Percentiles rank a stretch among this genome's conserved stretches.
Conservation (phyloP, 2,329 filamentous ascomycete genomes). For the Berkeleyomyces rouxiae region DNA sequence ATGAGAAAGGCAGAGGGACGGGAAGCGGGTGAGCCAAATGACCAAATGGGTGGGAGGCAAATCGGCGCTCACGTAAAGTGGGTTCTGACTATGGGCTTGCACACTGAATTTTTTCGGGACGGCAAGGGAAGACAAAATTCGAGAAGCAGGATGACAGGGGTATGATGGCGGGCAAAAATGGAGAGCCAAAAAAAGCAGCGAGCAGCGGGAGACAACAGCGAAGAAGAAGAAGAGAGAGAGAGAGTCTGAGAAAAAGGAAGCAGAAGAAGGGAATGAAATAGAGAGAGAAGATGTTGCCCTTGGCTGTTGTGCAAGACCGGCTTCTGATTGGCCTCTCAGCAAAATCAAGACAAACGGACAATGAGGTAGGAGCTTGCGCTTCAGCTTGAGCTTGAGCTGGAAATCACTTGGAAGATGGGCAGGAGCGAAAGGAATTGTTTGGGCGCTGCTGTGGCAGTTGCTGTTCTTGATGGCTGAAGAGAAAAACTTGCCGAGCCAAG, state of each 20-base stretch:
- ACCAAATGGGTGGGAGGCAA: slow-evolving; percentile 4
- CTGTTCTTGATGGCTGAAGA: neutral
- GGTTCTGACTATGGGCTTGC: neutral
- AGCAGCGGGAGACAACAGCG: neutral
- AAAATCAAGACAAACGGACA: neutral
- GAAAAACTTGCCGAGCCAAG: neutral
- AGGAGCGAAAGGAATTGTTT: neutral
- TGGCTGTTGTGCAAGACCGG: too few relatives aligned
- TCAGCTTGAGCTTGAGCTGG: too few relatives aligned
- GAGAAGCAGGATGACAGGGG: neutral
- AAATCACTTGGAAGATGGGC: neutral
- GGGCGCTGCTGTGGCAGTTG: neutral
- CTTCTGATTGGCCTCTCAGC: too few relatives aligned
- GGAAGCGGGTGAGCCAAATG: slow-evolving; percentile 2
- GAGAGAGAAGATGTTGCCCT: neutral
- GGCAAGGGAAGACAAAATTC: neutral
- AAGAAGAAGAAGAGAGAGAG: neutral
- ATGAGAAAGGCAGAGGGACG: neutral
- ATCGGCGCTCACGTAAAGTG: slow-evolving; percentile 1
- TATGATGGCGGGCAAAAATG: neutral
- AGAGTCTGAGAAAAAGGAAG: neutral
- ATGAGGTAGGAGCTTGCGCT: neutral
- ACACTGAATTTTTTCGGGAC: slow-evolving; percentile 2
- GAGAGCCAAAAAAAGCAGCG: neutral
- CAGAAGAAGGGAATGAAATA: neutral